Evolutionary conservation across 495 filamentous ascomycete species (phyloP).

Genomic region (Thozetella sp.): DNA sequence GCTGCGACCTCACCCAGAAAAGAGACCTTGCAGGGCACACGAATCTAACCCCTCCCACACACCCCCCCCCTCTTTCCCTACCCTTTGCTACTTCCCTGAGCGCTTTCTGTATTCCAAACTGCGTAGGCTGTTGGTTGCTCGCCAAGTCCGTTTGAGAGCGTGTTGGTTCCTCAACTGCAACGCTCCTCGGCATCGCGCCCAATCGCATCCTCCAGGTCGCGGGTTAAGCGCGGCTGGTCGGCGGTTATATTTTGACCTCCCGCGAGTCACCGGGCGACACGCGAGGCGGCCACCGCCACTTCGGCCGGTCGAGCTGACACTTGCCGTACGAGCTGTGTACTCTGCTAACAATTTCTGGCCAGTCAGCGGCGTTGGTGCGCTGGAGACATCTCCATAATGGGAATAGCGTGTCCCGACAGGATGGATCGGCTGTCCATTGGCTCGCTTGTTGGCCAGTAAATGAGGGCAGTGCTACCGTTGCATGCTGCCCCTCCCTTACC

Average conservation of each 20-base stretch:
- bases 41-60: not conserved
- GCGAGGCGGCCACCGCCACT: not conserved
- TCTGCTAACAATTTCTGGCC: not conserved
- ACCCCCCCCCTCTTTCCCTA: not conserved
- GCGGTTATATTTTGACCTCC: not conserved
- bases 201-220: not conserved
- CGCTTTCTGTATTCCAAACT: not conserved
- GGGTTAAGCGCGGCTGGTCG: not conserved
- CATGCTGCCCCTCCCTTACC: not conserved
- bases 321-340: not conserved
- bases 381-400: not conserved
- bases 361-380: not conserved
- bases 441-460: not conserved
- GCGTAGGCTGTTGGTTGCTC: not conserved
- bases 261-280: not conserved
- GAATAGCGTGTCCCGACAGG: constrained; percentile 1
- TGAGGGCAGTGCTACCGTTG: not conserved
- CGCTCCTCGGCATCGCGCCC: constrained; percentile 3
- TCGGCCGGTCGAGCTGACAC: not conserved
- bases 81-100: not conserved
- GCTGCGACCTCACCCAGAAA: not conserved
- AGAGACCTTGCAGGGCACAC: too few species aligned
- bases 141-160: not conserved
- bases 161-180: not conserved
- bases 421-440: not conserved